These are phyloP conservation scores for Pythium chondricola DNA, from an alignment of 352 stramenopile species.

Conservation along the genomic window DNA sequence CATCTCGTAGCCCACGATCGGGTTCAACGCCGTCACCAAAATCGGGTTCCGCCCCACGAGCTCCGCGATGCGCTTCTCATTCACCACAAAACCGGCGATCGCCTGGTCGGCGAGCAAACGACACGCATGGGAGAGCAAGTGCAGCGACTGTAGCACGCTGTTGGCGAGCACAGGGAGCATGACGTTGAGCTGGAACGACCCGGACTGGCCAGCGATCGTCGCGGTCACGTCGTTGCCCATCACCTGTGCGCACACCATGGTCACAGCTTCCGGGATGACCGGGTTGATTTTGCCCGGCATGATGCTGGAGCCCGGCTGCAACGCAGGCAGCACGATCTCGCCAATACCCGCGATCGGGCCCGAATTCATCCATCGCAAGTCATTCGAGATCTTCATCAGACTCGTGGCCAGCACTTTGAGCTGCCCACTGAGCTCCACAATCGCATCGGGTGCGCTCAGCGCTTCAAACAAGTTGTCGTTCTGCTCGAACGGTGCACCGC, in stretches of 20 bases:
- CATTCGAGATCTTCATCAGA: constrained; percentile 95
- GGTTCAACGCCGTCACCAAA: constrained; percentile 52
- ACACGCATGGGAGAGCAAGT: constrained; percentile 32
- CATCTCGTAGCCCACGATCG: constrained; percentile 50
- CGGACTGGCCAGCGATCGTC: constrained; percentile 40
- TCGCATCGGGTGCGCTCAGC: constrained; percentile 89
- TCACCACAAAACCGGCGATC: constrained; percentile 36
- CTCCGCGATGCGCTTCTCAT: constrained; percentile 34
- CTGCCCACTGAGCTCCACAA: constrained; percentile 88
- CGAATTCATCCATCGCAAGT: constrained; percentile 88
- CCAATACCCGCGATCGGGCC: constrained; percentile 91
- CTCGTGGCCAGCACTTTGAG: constrained; percentile 88
- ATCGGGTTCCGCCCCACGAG: constrained; percentile 52
- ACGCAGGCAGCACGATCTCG: constrained; percentile 87
- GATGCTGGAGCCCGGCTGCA: constrained; percentile 92
- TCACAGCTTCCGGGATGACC: constrained; percentile 41
- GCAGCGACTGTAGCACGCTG: constrained; percentile 42
- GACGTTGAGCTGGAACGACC: constrained; percentile 55
- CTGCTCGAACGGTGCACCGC: constrained; percentile 35
- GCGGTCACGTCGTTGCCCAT: constrained; percentile 53
- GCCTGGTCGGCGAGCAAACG: constrained; percentile 37
- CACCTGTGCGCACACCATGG: constrained; percentile 52
- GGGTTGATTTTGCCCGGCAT: constrained; percentile 98
- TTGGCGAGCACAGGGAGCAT: constrained; percentile 51
- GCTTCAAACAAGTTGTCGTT: constrained; percentile 77